These are phyloP conservation scores for Kwoniella bestiolae DNA, from an alignment of 768 basidiomycete genomes.

Conservation along the genomic window DNA sequence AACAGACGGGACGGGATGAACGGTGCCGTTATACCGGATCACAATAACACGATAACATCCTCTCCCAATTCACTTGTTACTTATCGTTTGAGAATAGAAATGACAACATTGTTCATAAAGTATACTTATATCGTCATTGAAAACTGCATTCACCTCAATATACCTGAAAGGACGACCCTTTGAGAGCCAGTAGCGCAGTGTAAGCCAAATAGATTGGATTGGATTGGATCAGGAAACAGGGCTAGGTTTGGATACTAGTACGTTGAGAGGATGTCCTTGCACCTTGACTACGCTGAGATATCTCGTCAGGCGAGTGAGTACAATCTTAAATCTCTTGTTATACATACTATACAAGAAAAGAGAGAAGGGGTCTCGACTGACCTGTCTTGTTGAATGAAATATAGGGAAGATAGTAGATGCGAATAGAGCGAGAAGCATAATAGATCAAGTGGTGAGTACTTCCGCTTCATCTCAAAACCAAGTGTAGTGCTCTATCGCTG, in stretches of 20 bases:
- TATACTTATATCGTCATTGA: no score
- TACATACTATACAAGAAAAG: no score
- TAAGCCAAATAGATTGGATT: no score
- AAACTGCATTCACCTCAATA: no score
- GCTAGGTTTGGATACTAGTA: no score
- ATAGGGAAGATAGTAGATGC: constrained; percentile 34
- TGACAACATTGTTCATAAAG: no score
- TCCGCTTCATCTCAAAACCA: not conserved
- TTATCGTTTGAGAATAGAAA: no score
- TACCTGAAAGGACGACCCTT: no score
- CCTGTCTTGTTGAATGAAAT: not conserved
- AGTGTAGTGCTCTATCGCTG: not conserved
- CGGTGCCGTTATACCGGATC: not conserved
- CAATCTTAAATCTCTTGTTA: no score
- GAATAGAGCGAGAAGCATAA: constrained; percentile 27
- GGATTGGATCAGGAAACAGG: no score
- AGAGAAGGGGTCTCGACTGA: constrained; percentile 6
- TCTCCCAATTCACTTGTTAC: not conserved
- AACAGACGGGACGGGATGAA: not conserved
- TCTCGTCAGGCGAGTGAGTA: constrained; percentile 32
- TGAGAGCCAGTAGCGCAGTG: no score
- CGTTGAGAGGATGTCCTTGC: constrained; percentile 16
- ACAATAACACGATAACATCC: no score
- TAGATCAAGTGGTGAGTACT: constrained; percentile 25
- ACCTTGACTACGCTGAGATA: constrained; percentile 34